A percentile compares a stretch with the other conserved stretches of the same genome.
phyloP scores from a whole-genome alignment of 2,329 filamentous ascomycete species.

The Trichophyton simii region DNA sequence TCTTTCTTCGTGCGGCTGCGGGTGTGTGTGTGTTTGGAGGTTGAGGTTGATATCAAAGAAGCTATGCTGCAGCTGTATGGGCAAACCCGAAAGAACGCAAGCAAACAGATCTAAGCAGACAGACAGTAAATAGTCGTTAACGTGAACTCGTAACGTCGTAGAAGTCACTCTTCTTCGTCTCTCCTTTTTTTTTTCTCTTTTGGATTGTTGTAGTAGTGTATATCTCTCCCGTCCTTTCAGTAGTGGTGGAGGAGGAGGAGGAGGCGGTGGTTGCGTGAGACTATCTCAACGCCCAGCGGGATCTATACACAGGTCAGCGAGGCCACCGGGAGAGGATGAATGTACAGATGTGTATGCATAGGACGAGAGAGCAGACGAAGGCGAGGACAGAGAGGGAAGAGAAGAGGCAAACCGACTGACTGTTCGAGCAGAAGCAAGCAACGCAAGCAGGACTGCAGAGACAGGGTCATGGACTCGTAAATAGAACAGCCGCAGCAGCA shows the following conservation, averaged over 20 bases:
- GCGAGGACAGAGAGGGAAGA: not conserved
- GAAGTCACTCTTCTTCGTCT: constrained; percentile 9
- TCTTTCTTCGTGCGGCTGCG: not conserved
- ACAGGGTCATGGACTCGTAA: constrained; percentile 21
- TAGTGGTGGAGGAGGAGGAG: not conserved
- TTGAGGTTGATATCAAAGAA: not conserved
- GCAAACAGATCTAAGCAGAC: not conserved
- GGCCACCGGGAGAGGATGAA: not conserved
- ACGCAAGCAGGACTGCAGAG: constrained; percentile 15
- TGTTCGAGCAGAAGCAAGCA: constrained; percentile 24
- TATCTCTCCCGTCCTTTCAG: not conserved
- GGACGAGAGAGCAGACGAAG: not conserved
- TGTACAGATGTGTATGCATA: not conserved
- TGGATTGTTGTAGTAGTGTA: not conserved
- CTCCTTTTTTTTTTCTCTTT: not conserved
- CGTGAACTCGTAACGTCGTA: constrained; percentile 22
- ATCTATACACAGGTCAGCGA: not conserved
- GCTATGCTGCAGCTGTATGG: not conserved
- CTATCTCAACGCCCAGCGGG: not conserved
- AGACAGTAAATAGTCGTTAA: not conserved
- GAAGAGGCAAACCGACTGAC: constrained; percentile 21
- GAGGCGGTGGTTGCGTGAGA: not conserved
- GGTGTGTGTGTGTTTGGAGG: no score
- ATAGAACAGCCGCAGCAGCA: constrained; percentile 13
- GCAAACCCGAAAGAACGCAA: constrained; percentile 2